phyloP scores from a whole-genome alignment of 305 asterid species.

The Rubia tinctorum region DNA sequence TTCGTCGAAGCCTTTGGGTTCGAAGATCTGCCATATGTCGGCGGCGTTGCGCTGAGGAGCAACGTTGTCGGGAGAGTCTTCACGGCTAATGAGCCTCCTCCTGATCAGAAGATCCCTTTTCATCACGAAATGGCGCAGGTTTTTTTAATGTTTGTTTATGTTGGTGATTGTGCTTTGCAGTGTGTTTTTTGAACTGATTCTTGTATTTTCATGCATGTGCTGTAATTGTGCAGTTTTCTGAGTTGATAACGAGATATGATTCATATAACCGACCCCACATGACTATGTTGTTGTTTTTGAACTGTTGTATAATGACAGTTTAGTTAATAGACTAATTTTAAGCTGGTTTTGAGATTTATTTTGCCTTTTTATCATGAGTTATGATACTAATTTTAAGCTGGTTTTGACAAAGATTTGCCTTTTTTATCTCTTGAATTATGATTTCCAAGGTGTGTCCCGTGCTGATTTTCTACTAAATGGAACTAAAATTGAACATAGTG shows the following conservation, averaged over 20 bases:
- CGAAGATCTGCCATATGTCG: constrained; percentile 81
- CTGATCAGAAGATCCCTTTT: constrained; percentile 80
- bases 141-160: background rate
- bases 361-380: no score
- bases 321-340: no score
- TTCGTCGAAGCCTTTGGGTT: constrained; percentile 82
- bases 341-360: no score
- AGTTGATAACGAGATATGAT: no score
- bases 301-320: background rate
- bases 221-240: no score
- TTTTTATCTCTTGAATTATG: no score
- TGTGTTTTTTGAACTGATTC: background rate
- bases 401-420: no score
- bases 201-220: background rate
- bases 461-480: no score
- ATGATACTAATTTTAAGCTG: no score
- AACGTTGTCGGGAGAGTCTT: constrained; percentile 81
- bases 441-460: no score
- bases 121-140: constrained; percentile 99
- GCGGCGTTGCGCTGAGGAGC: constrained; percentile 87
- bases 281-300: background rate
- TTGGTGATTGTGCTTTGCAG: background rate
- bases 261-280: no score
- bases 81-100: constrained; percentile 91
- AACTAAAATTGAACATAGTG: no score